phyloP scores from a whole-genome alignment of 306 rosid genomes.

The Rosa persica region DNA sequence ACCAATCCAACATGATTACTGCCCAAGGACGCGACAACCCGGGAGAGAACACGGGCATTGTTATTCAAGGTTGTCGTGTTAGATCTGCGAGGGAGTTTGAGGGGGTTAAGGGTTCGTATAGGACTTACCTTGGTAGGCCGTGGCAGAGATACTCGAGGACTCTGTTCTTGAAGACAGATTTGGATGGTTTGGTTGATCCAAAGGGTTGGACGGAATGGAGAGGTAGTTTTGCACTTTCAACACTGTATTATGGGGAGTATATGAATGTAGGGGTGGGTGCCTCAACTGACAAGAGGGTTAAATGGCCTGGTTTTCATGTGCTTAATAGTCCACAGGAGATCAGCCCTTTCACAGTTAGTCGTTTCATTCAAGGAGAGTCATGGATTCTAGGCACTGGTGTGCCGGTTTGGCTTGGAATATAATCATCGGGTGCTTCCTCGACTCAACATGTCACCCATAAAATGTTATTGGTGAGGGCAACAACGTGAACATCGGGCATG shows the following conservation, averaged over 20 bases:
- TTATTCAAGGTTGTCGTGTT: constrained; percentile 37
- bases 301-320: constrained; percentile 74
- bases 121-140: constrained; percentile 62
- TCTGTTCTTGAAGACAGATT: constrained; percentile 44
- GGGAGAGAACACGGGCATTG: constrained; percentile 36
- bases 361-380: constrained; percentile 45
- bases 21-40: constrained; percentile 58
- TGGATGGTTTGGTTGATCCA: constrained; percentile 55
- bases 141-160: constrained; percentile 71
- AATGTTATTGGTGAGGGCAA: neutral
- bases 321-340: constrained; percentile 37
- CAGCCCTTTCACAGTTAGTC: constrained; percentile 29
- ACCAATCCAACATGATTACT: constrained; percentile 59
- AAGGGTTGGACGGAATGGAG: constrained; percentile 65
- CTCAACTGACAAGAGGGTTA: constrained; percentile 45
- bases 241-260: constrained; percentile 64
- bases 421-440: neutral
- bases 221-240: constrained; percentile 46
- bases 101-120: neutral
- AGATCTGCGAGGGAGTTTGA: constrained; percentile 23
- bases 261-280: constrained; percentile 59
- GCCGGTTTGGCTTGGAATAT: constrained; percentile 47
- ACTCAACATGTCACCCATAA: neutral
- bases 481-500: no score
- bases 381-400: constrained; percentile 67